Evolutionary conservation across 345 rosid species (phyloP).

Genomic region (Limnanthes douglasii): DNA sequence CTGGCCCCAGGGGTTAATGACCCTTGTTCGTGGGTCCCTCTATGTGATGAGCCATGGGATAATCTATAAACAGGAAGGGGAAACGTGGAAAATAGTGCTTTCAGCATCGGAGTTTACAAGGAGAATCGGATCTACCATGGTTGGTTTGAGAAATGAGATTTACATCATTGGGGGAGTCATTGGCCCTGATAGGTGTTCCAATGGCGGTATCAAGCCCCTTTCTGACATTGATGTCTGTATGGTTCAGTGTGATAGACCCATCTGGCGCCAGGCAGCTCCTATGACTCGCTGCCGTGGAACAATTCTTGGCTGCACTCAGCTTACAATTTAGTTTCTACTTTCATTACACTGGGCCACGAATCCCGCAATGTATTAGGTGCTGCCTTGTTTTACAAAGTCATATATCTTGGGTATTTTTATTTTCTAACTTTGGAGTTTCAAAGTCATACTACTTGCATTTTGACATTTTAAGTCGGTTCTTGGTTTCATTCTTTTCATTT

Average conservation of each 20-base stretch:
- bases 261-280: conserved; percentile 62
- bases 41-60: conserved; percentile 62
- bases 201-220: conserved; percentile 64
- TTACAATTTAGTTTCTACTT: too few species aligned
- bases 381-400: too few species aligned
- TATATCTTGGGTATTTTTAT: too few species aligned
- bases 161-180: conserved; percentile 83
- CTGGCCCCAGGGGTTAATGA: conserved; percentile 90
- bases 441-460: too few species aligned
- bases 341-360: too few species aligned
- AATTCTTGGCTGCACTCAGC: conserved; percentile 60
- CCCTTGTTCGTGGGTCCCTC: conserved; percentile 48
- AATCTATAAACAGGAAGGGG: conserved; percentile 46
- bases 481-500: too few species aligned
- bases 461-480: too few species aligned
- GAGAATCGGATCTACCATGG: conserved; percentile 77
- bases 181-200: conserved; percentile 64
- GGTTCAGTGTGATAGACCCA: conserved; percentile 52
- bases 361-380: too few species aligned
- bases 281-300: conserved; percentile 86
- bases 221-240: conserved; percentile 56
- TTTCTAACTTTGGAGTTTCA: too few species aligned
- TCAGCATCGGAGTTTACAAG: conserved; percentile 76
- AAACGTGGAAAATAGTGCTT: conserved; percentile 32
- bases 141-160: conserved; percentile 55